Evolutionary conservation across 2,329 filamentous ascomycete species (phyloP), one percentile per base, ranked within the genome.

Genomic region (Apiospora hydei): DNA sequence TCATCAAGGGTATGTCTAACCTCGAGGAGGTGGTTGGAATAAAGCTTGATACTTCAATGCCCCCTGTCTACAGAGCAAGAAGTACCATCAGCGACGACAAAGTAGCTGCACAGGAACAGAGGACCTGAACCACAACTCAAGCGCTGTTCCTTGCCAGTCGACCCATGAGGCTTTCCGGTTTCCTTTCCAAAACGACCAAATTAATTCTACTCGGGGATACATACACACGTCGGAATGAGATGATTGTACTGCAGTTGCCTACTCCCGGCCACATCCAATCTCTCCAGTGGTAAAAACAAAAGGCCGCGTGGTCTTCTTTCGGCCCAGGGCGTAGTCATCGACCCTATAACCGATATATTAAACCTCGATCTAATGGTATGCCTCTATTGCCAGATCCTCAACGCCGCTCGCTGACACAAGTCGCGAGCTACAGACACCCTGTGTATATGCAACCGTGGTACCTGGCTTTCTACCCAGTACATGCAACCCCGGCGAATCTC

Each of bases 381-480:
- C 30, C 30, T n/a, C 53, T 13, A 38, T 38, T 7, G 10, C 57
- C 34, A 41, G 21, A 64, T 41, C 10, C 57, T 14, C 57, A 41
- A 64, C 57, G 34, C 57, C 57, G 21, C 57, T 64, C 57, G 21
- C 18, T 34, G 57, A 41, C 30, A 41, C 14, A 13, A 64, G 34
- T 41, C 57, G 57, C 18, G 57, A 64, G 57, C 57, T 41, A 64
- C 57, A 64, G 34, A 41, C 26, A 18, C 57, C 57, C 57, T 34
- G 57, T 64, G 57, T 64, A 13, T 64, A 64, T 61, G 53, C 53
- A 38, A n/a, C 30, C 53, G 8, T 61, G 13, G 18, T 57, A 21
- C 14, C 51, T 61, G 8, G 16, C 30, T 38, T 38, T 38, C 30
- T 34, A 11, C 18, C 53, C 21, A 11, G 5, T 4, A 3, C 7